Conservation (phyloP, 305 asterid species). For the Andrographis paniculata region DNA sequence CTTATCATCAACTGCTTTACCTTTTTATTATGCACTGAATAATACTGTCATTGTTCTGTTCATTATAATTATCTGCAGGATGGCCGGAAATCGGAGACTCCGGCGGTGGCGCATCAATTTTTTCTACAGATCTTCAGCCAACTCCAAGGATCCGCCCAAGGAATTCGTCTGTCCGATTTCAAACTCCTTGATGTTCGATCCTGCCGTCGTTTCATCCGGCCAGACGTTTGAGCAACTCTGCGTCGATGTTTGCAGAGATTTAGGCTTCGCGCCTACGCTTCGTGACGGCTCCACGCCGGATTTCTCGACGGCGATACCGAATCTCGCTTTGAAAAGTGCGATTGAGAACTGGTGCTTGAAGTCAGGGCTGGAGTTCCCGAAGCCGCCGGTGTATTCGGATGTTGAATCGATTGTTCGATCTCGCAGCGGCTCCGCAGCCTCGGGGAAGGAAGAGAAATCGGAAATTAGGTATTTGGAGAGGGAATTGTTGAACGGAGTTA, state of each 20-base stretch:
- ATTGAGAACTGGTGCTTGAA: conserved; percentile 42
- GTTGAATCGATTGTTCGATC: conserved; percentile 28
- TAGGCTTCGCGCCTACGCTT: conserved; percentile 32
- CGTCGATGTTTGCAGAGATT: conserved; percentile 36
- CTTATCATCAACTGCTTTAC: too few relatives aligned
- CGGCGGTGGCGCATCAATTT: conserved; percentile 34
- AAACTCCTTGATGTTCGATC: conserved; percentile 45
- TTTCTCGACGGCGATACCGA: conserved; percentile 40
- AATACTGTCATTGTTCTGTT: too few relatives aligned
- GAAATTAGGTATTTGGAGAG: conserved; percentile 24
- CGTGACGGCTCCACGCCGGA: conserved; percentile 36
- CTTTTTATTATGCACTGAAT: too few relatives aligned
- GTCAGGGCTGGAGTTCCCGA: conserved; percentile 28
- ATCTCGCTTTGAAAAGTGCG: conserved; percentile 36
- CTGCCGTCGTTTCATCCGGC: conserved; percentile 52
- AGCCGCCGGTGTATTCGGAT: conserved; percentile 27
- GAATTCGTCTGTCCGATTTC: conserved; percentile 51
- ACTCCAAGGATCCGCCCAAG: conserved; percentile 26
- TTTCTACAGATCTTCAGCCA: conserved; percentile 24
- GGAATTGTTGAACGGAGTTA: conserved; percentile 29
- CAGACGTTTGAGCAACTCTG: conserved; percentile 43
- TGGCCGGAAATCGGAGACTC: conserved; percentile 36
- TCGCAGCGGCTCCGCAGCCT: conserved; percentile 16
- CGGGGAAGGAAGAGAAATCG: conserved; percentile 3
- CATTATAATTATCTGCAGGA: too few relatives aligned